A percentile compares a stretch with the other conserved stretches of the same genome.
These are phyloP conservation scores for Parathielavia appendiculata DNA, from an alignment of 495 filamentous ascomycete genomes.

Conservation along the genomic window DNA sequence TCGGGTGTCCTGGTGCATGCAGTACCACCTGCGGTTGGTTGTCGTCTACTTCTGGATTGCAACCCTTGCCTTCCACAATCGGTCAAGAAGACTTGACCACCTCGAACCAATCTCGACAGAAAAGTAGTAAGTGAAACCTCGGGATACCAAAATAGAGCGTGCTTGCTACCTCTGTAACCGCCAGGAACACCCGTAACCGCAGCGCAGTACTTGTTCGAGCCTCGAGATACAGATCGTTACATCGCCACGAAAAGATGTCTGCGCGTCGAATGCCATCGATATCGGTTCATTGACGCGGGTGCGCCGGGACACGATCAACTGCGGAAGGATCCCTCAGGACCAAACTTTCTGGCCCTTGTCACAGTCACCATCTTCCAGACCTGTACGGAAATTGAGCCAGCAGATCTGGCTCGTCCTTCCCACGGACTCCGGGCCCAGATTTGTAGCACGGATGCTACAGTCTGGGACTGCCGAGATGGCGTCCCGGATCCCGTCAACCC, in stretches of 20 bases:
- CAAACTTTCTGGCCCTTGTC: neutral
- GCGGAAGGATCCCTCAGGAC: slow-evolving; percentile 8
- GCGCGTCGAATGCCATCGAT: neutral
- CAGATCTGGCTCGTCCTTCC: slow-evolving; percentile 1
- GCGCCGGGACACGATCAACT: neutral
- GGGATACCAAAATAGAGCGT: neutral
- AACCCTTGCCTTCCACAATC: slow-evolving; percentile 6
- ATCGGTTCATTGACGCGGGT: neutral
- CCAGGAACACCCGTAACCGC: neutral
- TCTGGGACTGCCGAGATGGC: slow-evolving; percentile 8
- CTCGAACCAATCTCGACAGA: slow-evolving; percentile 10
- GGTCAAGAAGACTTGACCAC: slow-evolving; percentile 1
- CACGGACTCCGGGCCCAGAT: slow-evolving; percentile 1
- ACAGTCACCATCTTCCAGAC: neutral
- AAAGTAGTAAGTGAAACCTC: slow-evolving; percentile 12
- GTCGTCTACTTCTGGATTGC: neutral
- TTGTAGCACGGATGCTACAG: slow-evolving; percentile 6
- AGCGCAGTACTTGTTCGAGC: neutral
- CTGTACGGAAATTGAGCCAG: neutral
- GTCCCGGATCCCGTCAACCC: neutral
- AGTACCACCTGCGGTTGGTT: neutral
- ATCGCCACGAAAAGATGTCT: neutral
- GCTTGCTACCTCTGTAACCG: neutral
- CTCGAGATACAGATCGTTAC: slow-evolving; percentile 9
- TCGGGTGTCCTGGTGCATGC: neutral